A percentile compares a stretch with the other conserved stretches of the same genome.
These are phyloP conservation scores for Hyphopichia wangnamkhiaoensis DNA, from an alignment of 1,139 yeast genomes.

Conservation along the genomic window DNA sequence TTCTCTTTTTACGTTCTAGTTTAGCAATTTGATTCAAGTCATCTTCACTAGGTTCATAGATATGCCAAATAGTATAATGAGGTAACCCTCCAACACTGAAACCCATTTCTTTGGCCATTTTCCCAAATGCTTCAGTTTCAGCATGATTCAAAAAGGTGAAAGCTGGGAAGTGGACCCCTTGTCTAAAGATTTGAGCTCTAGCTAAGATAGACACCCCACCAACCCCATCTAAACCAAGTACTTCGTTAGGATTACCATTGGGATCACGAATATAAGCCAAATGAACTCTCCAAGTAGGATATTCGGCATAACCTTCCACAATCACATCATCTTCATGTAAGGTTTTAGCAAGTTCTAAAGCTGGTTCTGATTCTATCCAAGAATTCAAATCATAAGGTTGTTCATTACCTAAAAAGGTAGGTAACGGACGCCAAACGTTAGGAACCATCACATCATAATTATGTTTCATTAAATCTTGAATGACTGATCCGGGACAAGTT, in stretches of 20 bases:
- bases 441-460: slow-evolving; percentile 85
- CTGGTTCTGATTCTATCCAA: slow-evolving; percentile 81
- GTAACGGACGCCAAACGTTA: slow-evolving; percentile 87
- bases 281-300: slow-evolving; percentile 86
- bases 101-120: slow-evolving; percentile 80
- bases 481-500: slow-evolving; percentile 74
- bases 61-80: slow-evolving; percentile 87
- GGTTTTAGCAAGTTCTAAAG: slow-evolving; percentile 62
- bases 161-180: slow-evolving; percentile 87
- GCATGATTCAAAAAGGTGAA: slow-evolving; percentile 88
- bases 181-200: slow-evolving; percentile 76
- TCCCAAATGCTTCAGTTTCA: slow-evolving; percentile 91
- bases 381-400: slow-evolving; percentile 88
- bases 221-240: slow-evolving; percentile 79
- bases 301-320: slow-evolving; percentile 89
- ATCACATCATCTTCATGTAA: slow-evolving; percentile 82
- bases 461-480: slow-evolving; percentile 74
- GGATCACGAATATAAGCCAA: slow-evolving; percentile 71
- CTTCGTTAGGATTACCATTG: slow-evolving; percentile 63
- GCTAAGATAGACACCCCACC: slow-evolving; percentile 90
- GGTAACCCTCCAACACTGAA: slow-evolving; percentile 83
- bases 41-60: slow-evolving; percentile 88
- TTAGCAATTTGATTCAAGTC: slow-evolving; percentile 74
- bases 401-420: slow-evolving; percentile 71
- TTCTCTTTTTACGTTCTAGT: slow-evolving; percentile 69